Base-by-base conservation (phyloP, 495 filamentous ascomycete species). In the Apodospora peruviana region DNA sequence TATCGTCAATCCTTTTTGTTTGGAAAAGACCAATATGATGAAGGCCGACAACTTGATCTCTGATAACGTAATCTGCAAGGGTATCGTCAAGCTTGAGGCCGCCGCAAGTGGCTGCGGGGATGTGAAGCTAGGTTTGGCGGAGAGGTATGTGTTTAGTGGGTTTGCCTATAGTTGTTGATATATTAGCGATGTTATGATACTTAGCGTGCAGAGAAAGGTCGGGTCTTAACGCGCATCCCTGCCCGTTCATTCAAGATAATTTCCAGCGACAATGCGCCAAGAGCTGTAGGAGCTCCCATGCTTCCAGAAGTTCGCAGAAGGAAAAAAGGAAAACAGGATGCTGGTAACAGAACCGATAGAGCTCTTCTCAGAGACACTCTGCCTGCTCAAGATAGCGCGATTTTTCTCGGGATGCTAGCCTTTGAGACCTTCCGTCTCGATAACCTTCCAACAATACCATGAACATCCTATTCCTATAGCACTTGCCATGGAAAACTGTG, bases 31-130 rank as follows among this genome's bases (percentile, higher is more conserved):
- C 23, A 98, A 67, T 47, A 98, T 95, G 52, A 97, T 93, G 63
- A 98, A 96, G 16, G 90, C 93, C 10, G 91, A 96, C n/a, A 98
- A 73, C 64, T 91, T 88, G 63, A 98, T 94, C 52, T 97, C 90
- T 37, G 91, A 96, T 39, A 98, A 69, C 1, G 91, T 98, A 54
- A 98, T 96, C 70, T 95, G 90, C 3, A 98, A 70, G 18, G 93
- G 93, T 60, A 98, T 98, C 16, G 93, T 98, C 50, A 98, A 80
- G 24, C 91, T 87, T 36, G 90, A 91, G 57, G 89, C 80, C 18
- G 93, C 93, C 44, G 93, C 91, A n/a, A 98, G 70, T 25, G 93
- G 93, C 67, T 88, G 78, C 3, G 93, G 93, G 20, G 91, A 95
- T 19, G 90, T 88, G 66, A 96, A 97, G 40, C 80, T 81, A 14